These are phyloP conservation scores for Bryum argenteum DNA, from an alignment of 225 moss, liverwort and hornwort species.

Conservation along the genomic window DNA sequence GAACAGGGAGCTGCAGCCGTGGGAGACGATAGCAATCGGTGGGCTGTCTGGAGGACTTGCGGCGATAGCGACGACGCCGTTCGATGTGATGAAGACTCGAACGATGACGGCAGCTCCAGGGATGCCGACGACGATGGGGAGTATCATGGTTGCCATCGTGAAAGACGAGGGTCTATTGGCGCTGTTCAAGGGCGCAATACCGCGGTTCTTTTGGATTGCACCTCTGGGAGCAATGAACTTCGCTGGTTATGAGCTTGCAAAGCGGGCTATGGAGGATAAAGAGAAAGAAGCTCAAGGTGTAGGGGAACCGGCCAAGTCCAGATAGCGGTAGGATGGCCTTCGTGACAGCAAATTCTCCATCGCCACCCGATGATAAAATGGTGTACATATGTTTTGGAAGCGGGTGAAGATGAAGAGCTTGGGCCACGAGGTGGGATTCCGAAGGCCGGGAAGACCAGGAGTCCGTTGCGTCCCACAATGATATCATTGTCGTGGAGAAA, in stretches of 20 bases:
- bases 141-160: conserved; percentile 50
- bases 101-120: conserved; percentile 56
- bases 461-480: conserved; percentile 40
- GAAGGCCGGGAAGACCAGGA: conserved; percentile 11
- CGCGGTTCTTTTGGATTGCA: conserved; percentile 62
- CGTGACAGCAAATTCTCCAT: not conserved
- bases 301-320: conserved; percentile 31
- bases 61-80: conserved; percentile 55
- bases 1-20: conserved; percentile 51
- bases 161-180: conserved; percentile 47
- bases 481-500: conserved; percentile 34
- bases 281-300: conserved; percentile 33
- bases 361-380: not conserved
- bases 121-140: conserved; percentile 59
- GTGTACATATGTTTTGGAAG: conserved; percentile 36
- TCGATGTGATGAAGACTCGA: conserved; percentile 62
- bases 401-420: not conserved
- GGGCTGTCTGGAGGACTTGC: conserved; percentile 59
- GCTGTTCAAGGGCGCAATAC: conserved; percentile 53
- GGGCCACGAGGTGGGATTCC: conserved; percentile 3
- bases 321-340: not conserved
- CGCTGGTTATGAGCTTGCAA: conserved; percentile 54
- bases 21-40: conserved; percentile 56
- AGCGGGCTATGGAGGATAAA: conserved; percentile 57
- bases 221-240: conserved; percentile 65